Base-by-base conservation (phyloP, 257 asterid species). In the Cynanchum wilfordii region DNA sequence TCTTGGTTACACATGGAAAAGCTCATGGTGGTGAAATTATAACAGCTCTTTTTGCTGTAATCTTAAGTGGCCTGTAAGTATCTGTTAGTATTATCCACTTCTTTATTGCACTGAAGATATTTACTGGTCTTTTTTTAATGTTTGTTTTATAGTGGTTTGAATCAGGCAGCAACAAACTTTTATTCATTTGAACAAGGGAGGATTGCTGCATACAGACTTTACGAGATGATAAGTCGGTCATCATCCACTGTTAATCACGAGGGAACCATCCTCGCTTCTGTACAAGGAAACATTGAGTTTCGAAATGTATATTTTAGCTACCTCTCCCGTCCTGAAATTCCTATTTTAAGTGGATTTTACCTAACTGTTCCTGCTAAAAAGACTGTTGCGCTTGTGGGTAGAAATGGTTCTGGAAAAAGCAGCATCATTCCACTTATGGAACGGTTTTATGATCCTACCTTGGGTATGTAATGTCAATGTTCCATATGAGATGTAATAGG, bases 401-500 rank as follows among this genome's bases (percentile, higher is more conserved):
- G 98, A 89, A 95, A 95, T 70, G 99, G 99, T 65, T 95, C 99
- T 59, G 99, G 98, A 13, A 95, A 95, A 87, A 95, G 99, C 84
- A 95, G 99, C 78, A 95, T 95, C 75, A 95, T 95, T 76, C 99
- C 99, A 44, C 98, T 95, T 66, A 95, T 95, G 99, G 97, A 95
- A 81, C 92, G 98, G 68, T 95, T 95, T 89, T 92, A 95, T 76
- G 99, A 95, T 80, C 99, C 99, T 82, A 92, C 98, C 70, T 82
- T 95, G 86, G 98, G 99, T 95, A 89, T 72, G 56, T 67, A 20
- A 10, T 65, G 33, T 13, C 40, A 50, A 13, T 54, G 10, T 25
- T 62, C 40, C 5, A 6, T 51, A 17, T 36, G 51, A 20, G 19
- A 57, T 29, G 19, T 72, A 58, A 42, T 42, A 7, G 52, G 50